Conservation (phyloP, 2,329 filamentous ascomycete genomes). For the Dactylonectria estremocensis region DNA sequence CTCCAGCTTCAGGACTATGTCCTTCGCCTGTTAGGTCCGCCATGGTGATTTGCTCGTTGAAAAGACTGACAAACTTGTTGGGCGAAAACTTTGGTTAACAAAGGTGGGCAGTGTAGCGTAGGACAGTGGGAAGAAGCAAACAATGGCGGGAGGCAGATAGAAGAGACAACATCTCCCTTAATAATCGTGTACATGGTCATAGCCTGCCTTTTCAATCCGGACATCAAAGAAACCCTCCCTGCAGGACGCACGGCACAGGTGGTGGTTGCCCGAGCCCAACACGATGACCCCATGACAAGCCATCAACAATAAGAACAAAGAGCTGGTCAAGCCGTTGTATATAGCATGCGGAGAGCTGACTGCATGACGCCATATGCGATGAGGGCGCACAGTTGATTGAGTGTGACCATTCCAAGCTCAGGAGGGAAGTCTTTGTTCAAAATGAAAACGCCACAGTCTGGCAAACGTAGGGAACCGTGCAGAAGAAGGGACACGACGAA, state of each 20-base stretch:
- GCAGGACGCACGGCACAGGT: slow-evolving; percentile 26
- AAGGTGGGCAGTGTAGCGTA: neutral
- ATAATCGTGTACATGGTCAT: slow-evolving; percentile 2
- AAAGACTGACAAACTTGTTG: neutral
- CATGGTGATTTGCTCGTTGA: slow-evolving; percentile 19
- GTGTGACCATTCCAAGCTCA: neutral
- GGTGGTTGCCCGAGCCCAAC: slow-evolving; percentile 16
- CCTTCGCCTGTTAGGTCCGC: slow-evolving; percentile 24
- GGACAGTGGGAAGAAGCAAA: neutral
- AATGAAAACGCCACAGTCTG: slow-evolving; percentile 34
- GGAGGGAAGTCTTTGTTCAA: slow-evolving; percentile 39
- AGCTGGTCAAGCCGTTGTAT: slow-evolving; percentile 26
- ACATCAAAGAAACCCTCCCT: slow-evolving; percentile 18
- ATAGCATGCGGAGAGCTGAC: neutral
- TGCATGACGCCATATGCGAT: slow-evolving; percentile 1
- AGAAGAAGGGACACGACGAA: neutral
- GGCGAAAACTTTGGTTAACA: neutral
- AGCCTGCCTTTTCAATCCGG: neutral
- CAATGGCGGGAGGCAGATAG: neutral
- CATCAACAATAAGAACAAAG: slow-evolving; percentile 43
- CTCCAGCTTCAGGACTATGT: neutral
- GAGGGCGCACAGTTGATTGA: neutral
- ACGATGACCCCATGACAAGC: slow-evolving; percentile 18
- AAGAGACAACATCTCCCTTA: slow-evolving; percentile 11
- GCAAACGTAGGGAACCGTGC: neutral